Evolutionary conservation across 2,329 filamentous ascomycete genomes (phyloP), one percentile per base, ranked within the genome.

Genomic region (Pseudogymnoascus sp.): DNA sequence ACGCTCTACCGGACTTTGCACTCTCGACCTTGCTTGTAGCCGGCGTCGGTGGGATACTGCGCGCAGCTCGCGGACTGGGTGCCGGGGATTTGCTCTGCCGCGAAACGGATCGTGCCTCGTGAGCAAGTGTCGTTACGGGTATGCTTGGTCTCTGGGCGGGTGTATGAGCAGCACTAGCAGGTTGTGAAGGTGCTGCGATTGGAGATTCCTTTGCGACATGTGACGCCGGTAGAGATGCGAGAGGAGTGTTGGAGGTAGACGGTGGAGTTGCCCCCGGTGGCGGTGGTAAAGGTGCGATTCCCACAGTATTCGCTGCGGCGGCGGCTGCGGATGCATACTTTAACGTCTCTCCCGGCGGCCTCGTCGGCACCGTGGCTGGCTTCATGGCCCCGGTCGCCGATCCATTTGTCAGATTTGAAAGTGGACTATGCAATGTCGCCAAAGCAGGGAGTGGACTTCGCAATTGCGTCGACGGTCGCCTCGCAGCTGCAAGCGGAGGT

Each of bases 301-400:
- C 95, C 31, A 97, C 88, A 73, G 88, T 93, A 78, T 91, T 93
- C 0, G 95, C 93, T 0, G 93, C 95, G 0, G 95, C 95, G 0
- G 95, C 95, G 0, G 95, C 95, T 0, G 95, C 95, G 38, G 95
- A 97, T 49, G 95, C 95, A 74, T 99, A 99, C 77, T 97, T 97
- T 68, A 99, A 81, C 1, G 90, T 91, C 74, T 97, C 93, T 58
- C 92, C 92, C 3, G 91, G 89, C 5, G 90, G 87, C 74, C 93
- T 86, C 64, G 90, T 87, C 1, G 95, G 95, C 69, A 93, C 78
- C 16, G 91, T 88, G 16, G 95, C 95, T 11, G 95, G 93, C 79
- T 97, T 99, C 93, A 97, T 97, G 61, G 82, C 79, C 61, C 81
- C 81, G 61, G 80, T 81, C 63, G 82, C 78, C 60, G 81, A 76